Conservation (phyloP, 2,329 filamentous ascomycete species). For the Conoideocrella luteorostrata region DNA sequence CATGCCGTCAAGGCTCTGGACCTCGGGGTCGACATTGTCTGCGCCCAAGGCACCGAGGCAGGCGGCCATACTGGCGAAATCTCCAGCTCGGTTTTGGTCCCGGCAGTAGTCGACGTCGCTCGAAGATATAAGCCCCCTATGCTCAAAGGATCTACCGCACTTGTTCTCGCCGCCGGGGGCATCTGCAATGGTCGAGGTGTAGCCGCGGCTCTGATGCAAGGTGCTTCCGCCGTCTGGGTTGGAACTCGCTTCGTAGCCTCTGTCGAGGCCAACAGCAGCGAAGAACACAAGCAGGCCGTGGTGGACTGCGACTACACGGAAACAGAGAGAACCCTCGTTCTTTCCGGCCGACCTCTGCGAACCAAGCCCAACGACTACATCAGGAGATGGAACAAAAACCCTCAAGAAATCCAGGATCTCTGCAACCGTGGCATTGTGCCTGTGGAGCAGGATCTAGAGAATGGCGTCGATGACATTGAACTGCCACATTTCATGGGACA, state of each 20-base stretch:
- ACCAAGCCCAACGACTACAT: conserved; percentile 82
- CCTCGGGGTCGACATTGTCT: conserved; percentile 83
- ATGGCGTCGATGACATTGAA: conserved; percentile 69
- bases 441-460: conserved; percentile 74
- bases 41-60: conserved; percentile 87
- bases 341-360: conserved; percentile 75
- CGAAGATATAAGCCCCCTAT: conserved; percentile 60
- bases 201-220: conserved; percentile 78
- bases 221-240: conserved; percentile 86
- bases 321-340: conserved; percentile 74
- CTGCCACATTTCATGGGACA: conserved; percentile 90
- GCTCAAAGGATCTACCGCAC: conserved; percentile 61
- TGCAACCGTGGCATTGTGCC: conserved; percentile 74
- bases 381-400: conserved; percentile 69
- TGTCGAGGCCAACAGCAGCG: conserved; percentile 71
- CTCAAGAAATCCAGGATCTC: conserved; percentile 67
- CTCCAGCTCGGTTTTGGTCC: conserved; percentile 76
- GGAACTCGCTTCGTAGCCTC: conserved; percentile 87
- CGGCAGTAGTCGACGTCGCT: conserved; percentile 80
- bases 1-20: conserved; percentile 86
- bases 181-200: conserved; percentile 77
- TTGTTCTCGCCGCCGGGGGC: conserved; percentile 89
- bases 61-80: conserved; percentile 90
- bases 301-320: conserved; percentile 73
- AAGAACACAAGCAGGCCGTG: conserved; percentile 78